phyloP scores from a whole-genome alignment of 1,284 basidiomycete genomes.

The Malassezia globosa region DNA sequence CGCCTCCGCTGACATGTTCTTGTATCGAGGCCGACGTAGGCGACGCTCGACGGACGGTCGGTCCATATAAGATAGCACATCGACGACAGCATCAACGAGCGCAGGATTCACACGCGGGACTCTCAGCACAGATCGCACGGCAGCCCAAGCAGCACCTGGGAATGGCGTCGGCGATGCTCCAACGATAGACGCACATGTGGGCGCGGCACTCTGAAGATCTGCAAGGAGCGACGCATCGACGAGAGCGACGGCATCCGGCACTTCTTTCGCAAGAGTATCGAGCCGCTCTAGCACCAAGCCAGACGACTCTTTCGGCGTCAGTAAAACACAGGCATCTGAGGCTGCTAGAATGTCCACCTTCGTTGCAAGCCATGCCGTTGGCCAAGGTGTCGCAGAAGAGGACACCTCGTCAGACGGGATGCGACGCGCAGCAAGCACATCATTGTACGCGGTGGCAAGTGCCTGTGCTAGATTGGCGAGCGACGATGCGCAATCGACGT shows the following conservation, averaged over 20 bases:
- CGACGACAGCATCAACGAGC: slow-evolving; percentile 6
- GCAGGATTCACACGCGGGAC: neutral
- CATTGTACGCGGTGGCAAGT: slow-evolving; percentile 2
- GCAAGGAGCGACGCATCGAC: slow-evolving; percentile 7
- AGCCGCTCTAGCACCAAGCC: slow-evolving; percentile 4
- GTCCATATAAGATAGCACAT: slow-evolving; percentile 7
- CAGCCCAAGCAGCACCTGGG: slow-evolving; percentile 10
- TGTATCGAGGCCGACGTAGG: neutral
- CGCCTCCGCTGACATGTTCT: slow-evolving; percentile 1
- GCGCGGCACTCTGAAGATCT: slow-evolving; percentile 6
- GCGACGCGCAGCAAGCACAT: neutral
- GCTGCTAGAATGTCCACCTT: slow-evolving; percentile 10
- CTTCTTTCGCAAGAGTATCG: neutral
- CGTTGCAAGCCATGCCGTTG: slow-evolving; percentile 1
- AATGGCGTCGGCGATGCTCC: neutral
- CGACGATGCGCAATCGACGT: neutral
- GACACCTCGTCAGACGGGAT: slow-evolving; percentile 7
- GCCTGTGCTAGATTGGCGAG: neutral
- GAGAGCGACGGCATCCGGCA: slow-evolving; percentile 11
- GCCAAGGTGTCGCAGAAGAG: slow-evolving; percentile 14
- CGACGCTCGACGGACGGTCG: slow-evolving; percentile 5
- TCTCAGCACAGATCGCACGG: neutral
- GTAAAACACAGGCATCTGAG: slow-evolving; percentile 6
- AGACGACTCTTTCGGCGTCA: neutral
- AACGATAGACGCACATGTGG: neutral